Conservation (phyloP, 108 stramenopile genomes). For the Cyclotella distinguenda region DNA sequence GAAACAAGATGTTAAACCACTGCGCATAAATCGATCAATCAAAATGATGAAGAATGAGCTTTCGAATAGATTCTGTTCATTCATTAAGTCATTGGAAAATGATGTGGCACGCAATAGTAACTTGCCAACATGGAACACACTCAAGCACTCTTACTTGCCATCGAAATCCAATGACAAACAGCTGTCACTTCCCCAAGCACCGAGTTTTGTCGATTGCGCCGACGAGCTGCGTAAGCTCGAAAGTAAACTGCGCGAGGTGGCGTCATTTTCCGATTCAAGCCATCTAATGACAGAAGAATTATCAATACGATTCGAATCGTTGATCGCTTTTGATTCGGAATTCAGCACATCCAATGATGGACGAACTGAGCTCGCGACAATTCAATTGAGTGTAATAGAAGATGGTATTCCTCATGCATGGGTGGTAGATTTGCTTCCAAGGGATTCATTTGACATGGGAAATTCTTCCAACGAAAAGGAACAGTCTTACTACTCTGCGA, state of each 20-base stretch:
- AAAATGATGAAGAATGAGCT: conserved; percentile 9
- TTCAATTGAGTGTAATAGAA: conserved; percentile 35
- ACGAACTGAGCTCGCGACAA: conserved; percentile 34
- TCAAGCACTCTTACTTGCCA: conserved; percentile 3
- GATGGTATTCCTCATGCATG: conserved; percentile 31
- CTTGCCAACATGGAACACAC: conserved; percentile 1
- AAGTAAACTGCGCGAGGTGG: conserved; percentile 16
- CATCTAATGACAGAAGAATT: neutral
- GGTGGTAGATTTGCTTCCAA: conserved; percentile 34
- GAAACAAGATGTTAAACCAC: too few species aligned
- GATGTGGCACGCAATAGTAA: neutral
- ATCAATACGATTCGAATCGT: conserved; percentile 4
- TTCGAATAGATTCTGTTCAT: neutral
- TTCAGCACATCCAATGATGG: conserved; percentile 13
- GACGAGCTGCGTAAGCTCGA: conserved; percentile 14
- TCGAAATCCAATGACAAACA: conserved; percentile 5
- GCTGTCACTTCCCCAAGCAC: conserved; percentile 37
- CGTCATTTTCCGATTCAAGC: neutral
- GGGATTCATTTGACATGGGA: neutral
- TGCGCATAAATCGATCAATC: too few species aligned
- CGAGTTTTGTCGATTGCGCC: conserved; percentile 37
- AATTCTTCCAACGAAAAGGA: neutral
- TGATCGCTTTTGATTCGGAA: conserved; percentile 42
- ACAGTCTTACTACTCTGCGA: conserved; percentile 11
- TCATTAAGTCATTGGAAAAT: conserved; percentile 4